These are phyloP conservation scores for Tausonia pullulans DNA, from an alignment of 1,284 basidiomycete species.

Conservation along the genomic window DNA sequence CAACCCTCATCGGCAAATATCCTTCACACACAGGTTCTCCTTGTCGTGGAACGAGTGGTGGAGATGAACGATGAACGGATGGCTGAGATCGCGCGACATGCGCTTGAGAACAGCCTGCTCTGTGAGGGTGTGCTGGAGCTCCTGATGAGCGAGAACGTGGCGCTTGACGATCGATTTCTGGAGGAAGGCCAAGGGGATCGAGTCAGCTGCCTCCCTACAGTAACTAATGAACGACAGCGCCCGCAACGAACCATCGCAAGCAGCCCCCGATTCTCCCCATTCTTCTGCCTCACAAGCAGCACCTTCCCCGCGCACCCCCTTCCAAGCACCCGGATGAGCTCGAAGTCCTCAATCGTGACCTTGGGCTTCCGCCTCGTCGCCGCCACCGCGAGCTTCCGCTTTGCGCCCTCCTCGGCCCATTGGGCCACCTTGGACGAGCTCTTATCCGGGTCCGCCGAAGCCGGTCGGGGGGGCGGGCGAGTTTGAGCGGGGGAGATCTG, in stretches of 20 bases:
- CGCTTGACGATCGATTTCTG: constrained; percentile 95
- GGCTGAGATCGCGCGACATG: constrained; percentile 57
- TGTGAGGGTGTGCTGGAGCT: constrained; percentile 86
- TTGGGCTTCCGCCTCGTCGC: constrained; percentile 43
- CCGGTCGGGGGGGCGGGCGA: constrained; percentile 41
- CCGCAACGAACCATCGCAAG: background rate
- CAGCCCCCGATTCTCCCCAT: background rate
- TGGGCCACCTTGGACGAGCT: constrained; percentile 41
- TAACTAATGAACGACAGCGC: background rate
- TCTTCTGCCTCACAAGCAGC: constrained; percentile 18
- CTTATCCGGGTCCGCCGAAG: constrained; percentile 59
- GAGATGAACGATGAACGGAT: constrained; percentile 86
- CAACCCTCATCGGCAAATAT: too few relatives aligned
- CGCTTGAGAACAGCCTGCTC: constrained; percentile 86
- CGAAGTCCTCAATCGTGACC: constrained; percentile 77
- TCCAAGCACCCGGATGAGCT: constrained; percentile 88
- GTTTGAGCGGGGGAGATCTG: background rate
- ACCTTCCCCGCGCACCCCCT: constrained; percentile 91
- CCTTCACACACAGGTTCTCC: constrained; percentile 69
- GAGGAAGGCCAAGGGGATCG: too few relatives aligned
- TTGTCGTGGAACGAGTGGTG: constrained; percentile 95
- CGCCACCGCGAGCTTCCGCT: constrained; percentile 7
- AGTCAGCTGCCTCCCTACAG: background rate
- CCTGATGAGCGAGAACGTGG: constrained; percentile 88
- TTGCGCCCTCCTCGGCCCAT: background rate